A percentile compares a stretch with the other conserved stretches of the same genome.
These are phyloP conservation scores for Suillus subaureus DNA, from an alignment of 768 basidiomycete genomes.

Conservation along the genomic window DNA sequence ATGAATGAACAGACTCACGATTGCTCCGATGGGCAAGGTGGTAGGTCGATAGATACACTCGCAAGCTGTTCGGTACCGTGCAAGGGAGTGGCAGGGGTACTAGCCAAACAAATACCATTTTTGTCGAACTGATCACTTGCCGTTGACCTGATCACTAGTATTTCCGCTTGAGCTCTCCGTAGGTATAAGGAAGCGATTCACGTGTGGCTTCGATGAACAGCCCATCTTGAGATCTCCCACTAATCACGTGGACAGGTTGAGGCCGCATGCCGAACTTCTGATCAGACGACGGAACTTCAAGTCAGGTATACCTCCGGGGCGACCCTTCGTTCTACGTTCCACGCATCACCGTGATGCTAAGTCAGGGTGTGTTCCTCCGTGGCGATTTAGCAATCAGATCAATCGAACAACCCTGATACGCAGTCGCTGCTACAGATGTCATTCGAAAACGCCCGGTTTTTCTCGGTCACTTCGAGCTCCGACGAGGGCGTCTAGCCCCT, in stretches of 20 bases:
- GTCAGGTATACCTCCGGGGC: not conserved
- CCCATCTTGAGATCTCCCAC: too few species aligned
- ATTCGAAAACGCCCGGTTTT: not conserved
- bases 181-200: not conserved
- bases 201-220: not conserved
- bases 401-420: not conserved
- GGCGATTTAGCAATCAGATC: not conserved
- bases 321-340: not conserved
- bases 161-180: too few species aligned
- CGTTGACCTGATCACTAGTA: too few species aligned
- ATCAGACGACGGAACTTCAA: not conserved
- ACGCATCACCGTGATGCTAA: not conserved
- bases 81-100: too few species aligned
- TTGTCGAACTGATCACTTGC: not conserved
- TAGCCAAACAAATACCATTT: not conserved
- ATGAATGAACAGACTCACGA: not conserved
- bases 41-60: not conserved
- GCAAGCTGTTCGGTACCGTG: not conserved
- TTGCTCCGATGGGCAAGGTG: not conserved
- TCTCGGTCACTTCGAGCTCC: not conserved
- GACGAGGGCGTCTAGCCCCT: not conserved
- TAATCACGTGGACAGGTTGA: not conserved
- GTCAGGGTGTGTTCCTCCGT: not conserved
- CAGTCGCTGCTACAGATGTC: not conserved
- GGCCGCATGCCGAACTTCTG: not conserved